These are phyloP conservation scores for Sporothrix curviconia DNA, from an alignment of 2,329 filamentous ascomycete species.

Conservation along the genomic window DNA sequence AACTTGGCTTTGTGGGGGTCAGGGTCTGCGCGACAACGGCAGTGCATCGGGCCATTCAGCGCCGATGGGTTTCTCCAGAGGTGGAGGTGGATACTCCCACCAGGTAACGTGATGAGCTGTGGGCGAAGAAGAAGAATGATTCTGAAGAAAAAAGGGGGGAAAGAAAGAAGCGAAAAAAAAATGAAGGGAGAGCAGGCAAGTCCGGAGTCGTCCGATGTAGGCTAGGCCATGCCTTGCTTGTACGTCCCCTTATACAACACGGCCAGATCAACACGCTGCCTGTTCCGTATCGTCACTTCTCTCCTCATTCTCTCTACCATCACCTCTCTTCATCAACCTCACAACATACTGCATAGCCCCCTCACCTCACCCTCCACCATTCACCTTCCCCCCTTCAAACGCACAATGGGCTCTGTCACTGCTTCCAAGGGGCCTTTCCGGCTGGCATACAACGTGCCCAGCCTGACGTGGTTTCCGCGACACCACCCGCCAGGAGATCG, in stretches of 20 bases:
- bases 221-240: not conserved
- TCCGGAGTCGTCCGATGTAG: conserved; percentile 1
- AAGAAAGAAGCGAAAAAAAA: not conserved
- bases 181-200: not conserved
- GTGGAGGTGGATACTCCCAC: no score
- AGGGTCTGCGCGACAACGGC: not conserved
- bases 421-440: conserved; percentile 25
- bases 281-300: not conserved
- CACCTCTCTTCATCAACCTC: not conserved
- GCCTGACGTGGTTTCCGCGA: conserved; percentile 49
- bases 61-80: not conserved
- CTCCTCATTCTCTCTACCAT: not conserved
- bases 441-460: conserved; percentile 51
- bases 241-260: not conserved
- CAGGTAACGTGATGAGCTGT: not conserved
- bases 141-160: not conserved
- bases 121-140: not conserved
- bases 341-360: not conserved
- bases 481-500: conserved; percentile 43
- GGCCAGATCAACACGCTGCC: not conserved
- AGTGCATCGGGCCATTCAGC: not conserved
- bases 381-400: not conserved
- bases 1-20: no score
- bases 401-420: conserved; percentile 8
- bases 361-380: not conserved